A percentile compares a stretch with the other conserved stretches of the same genome.
These are phyloP conservation scores for Backusella westeae DNA, from an alignment of 192 early-diverging fungal species.

Conservation along the genomic window DNA sequence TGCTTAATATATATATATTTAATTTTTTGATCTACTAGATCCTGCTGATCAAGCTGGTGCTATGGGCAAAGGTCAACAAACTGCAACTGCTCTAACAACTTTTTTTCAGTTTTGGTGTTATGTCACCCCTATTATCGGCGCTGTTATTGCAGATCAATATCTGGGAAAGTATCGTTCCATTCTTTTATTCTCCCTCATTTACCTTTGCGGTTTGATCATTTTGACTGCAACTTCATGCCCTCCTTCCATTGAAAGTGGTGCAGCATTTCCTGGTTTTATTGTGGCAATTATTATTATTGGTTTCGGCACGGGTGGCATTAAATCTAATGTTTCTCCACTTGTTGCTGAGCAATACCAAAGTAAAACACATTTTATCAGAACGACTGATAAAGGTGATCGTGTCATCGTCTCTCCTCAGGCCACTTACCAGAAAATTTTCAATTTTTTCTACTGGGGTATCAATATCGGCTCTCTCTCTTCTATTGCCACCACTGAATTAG, in stretches of 20 bases:
- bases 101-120: constrained; percentile 55
- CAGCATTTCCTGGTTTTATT: constrained; percentile 61
- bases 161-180: constrained; percentile 73
- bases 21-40: constrained; percentile 11
- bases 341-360: constrained; percentile 70
- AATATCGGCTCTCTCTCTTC: constrained; percentile 66
- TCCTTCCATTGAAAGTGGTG: constrained; percentile 45
- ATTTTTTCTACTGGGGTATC: constrained; percentile 81
- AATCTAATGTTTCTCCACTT: constrained; percentile 74
- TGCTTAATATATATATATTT: background rate
- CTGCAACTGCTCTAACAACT: constrained; percentile 51
- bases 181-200: constrained; percentile 55
- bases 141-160: constrained; percentile 67
- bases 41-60: constrained; percentile 46
- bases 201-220: constrained; percentile 58
- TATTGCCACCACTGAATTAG: constrained; percentile 52
- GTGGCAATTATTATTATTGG: constrained; percentile 69
- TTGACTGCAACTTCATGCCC: constrained; percentile 59
- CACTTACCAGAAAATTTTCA: constrained; percentile 58
- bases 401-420: constrained; percentile 67
- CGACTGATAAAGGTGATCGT: constrained; percentile 47
- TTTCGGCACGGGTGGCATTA: constrained; percentile 76
- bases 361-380: constrained; percentile 56
- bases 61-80: constrained; percentile 46
- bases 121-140: constrained; percentile 50